Conservation (phyloP, 108 stramenopile species). For the Aureococcus anophagefferens region DNA sequence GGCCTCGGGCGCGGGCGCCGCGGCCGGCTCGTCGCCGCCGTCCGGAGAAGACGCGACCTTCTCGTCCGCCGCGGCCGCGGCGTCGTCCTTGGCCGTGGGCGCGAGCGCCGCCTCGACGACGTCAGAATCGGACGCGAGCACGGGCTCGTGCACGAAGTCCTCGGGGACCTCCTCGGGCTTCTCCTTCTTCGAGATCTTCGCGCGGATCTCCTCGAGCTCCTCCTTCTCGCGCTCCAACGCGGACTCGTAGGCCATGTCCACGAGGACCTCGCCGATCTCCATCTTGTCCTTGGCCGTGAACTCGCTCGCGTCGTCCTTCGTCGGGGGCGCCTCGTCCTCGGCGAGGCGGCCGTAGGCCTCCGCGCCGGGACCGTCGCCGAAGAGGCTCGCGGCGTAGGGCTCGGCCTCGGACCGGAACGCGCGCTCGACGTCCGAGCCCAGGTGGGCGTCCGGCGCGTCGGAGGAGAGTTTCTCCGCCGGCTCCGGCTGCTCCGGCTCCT, state of each 20-base stretch:
- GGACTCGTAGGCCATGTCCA: constrained; percentile 59
- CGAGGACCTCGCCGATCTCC: constrained; percentile 53
- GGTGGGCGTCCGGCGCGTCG: neutral
- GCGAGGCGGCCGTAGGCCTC: neutral
- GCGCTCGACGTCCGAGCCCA: neutral
- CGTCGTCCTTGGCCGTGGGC: constrained; percentile 24
- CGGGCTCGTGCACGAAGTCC: constrained; percentile 6
- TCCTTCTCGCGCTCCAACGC: constrained; percentile 65
- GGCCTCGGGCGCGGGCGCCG: constrained; percentile 24
- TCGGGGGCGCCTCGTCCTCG: constrained; percentile 12
- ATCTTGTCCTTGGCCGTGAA: constrained; percentile 54
- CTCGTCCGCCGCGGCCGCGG: constrained; percentile 18
- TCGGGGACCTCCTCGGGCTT: constrained; percentile 13
- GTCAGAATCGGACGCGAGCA: too few species aligned
- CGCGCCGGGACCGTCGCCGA: too few species aligned
- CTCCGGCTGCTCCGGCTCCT: too few species aligned
- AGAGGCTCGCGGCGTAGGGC: neutral
- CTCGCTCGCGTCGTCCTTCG: constrained; percentile 40
- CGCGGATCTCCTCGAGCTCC: constrained; percentile 57
- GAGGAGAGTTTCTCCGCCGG: neutral
- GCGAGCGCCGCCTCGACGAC: constrained; percentile 15
- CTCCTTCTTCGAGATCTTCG: constrained; percentile 36
- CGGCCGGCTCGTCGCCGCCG: constrained; percentile 1
- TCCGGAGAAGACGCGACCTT: neutral
- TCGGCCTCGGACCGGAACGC: neutral